Percentiles rank a stretch among this genome's conserved stretches.
phyloP scores from a whole-genome alignment of 805 yeast genomes.

The Millerozyma miso region DNA sequence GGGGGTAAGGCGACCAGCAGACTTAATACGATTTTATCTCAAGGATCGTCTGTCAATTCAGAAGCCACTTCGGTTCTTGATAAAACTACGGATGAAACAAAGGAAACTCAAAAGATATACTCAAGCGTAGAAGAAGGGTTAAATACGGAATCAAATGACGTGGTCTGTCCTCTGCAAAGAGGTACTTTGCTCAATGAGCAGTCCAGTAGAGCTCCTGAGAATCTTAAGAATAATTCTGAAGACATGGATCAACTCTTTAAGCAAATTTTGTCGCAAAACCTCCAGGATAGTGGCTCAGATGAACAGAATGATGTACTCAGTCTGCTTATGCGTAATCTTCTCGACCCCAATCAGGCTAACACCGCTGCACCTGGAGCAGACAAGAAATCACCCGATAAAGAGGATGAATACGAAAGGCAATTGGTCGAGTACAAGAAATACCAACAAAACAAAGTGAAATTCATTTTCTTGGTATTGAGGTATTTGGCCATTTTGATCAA shows the following conservation, averaged over 20 bases:
- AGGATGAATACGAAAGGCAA: constrained; percentile 25
- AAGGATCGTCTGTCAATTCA: constrained; percentile 35
- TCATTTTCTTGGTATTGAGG: constrained; percentile 29
- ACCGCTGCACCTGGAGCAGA: neutral
- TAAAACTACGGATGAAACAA: constrained; percentile 8
- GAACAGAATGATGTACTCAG: constrained; percentile 25
- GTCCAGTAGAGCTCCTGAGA: constrained; percentile 28
- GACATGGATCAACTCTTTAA: neutral
- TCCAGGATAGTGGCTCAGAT: constrained; percentile 19
- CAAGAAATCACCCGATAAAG: constrained; percentile 10
- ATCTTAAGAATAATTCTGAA: constrained; percentile 29
- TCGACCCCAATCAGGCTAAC: neutral
- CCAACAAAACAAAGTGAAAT: constrained; percentile 29
- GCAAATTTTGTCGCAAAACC: neutral
- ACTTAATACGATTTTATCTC: constrained; percentile 41
- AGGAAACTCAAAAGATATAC: neutral
- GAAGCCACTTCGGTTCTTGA: constrained; percentile 32
- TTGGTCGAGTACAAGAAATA: constrained; percentile 27
- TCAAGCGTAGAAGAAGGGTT: constrained; percentile 16
- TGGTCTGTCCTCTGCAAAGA: constrained; percentile 15
- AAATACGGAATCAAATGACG: constrained; percentile 41
- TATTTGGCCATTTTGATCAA: constrained; percentile 21
- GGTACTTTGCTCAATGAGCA: constrained; percentile 8
- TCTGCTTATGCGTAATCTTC: neutral
- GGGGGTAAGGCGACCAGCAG: constrained; percentile 53